Percentiles rank a stretch among this genome's conserved stretches.
Evolutionary conservation across 805 yeast species (phyloP).

Genomic region (Yarrowia phangngaensis): DNA sequence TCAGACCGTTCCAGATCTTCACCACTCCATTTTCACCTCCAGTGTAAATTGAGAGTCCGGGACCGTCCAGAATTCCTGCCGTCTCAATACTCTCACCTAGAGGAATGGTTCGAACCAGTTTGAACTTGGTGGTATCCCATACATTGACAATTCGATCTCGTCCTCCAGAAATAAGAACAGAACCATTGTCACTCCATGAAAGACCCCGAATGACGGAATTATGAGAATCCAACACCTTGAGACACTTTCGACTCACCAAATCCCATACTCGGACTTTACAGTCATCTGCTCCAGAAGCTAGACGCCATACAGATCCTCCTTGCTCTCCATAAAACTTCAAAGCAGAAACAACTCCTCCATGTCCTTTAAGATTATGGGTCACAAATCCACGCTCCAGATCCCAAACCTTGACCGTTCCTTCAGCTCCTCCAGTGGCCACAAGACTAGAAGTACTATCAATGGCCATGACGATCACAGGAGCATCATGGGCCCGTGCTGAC

Average conservation of each 20-base stretch:
- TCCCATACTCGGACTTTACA: constrained; percentile 60
- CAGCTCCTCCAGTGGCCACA: constrained; percentile 92
- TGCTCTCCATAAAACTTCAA: constrained; percentile 69
- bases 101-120: constrained; percentile 63
- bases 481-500: constrained; percentile 45
- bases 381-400: constrained; percentile 83
- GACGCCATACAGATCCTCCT: constrained; percentile 61
- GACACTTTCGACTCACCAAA: constrained; percentile 62
- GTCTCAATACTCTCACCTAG: constrained; percentile 51
- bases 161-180: constrained; percentile 71
- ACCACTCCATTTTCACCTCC: constrained; percentile 78
- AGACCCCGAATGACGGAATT: constrained; percentile 81
- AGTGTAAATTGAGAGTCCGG: constrained; percentile 47
- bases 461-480: constrained; percentile 77
- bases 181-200: constrained; percentile 55
- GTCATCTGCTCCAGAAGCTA: constrained; percentile 68
- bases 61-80: constrained; percentile 38
- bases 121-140: constrained; percentile 54
- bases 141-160: constrained; percentile 73
- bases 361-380: constrained; percentile 90
- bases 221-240: constrained; percentile 66
- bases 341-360: constrained; percentile 82
- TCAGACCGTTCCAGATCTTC: constrained; percentile 56
- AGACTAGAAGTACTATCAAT: constrained; percentile 78
- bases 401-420: constrained; percentile 87